These are phyloP conservation scores for Suhomyces vadensis DNA, from an alignment of 805 yeast species.

Conservation along the genomic window DNA sequence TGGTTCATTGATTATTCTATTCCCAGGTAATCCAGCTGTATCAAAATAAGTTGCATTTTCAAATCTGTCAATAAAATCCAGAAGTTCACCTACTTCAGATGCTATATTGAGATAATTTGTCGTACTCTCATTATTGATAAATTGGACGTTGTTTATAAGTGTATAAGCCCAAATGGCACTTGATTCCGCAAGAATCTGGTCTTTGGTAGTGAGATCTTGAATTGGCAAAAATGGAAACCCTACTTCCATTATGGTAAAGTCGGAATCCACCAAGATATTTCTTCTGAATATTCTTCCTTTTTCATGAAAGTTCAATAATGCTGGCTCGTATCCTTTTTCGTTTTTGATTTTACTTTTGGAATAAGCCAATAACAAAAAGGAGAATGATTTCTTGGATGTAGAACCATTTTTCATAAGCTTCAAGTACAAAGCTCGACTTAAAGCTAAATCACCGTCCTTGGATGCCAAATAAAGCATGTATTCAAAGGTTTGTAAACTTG, in stretches of 20 bases:
- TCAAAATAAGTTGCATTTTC: conserved; percentile 31
- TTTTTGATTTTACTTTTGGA: conserved; percentile 34
- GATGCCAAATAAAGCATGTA: conserved; percentile 77
- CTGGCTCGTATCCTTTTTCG: conserved; percentile 24
- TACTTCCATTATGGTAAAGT: conserved; percentile 23
- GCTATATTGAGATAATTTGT: conserved; percentile 55
- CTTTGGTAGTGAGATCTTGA: conserved; percentile 35
- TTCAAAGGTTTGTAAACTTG: conserved; percentile 54
- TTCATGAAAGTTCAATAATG: conserved; percentile 39
- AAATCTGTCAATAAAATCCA: conserved; percentile 37
- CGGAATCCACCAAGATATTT: conserved; percentile 45
- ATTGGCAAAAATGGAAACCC: conserved; percentile 75
- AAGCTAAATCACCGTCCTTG: conserved; percentile 71
- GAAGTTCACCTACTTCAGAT: conserved; percentile 31
- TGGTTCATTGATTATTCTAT: conserved; percentile 1
- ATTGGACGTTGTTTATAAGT: conserved; percentile 42
- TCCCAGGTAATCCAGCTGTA: conserved; percentile 20
- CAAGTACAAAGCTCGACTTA: conserved; percentile 67
- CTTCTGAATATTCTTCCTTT: conserved; percentile 49
- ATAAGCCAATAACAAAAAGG: conserved; percentile 51
- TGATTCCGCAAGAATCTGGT: conserved; percentile 66
- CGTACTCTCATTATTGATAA: conserved; percentile 44
- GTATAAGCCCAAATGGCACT: conserved; percentile 71
- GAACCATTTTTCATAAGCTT: conserved; percentile 41
- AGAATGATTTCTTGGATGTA: conserved; percentile 41